phyloP scores from a whole-genome alignment of 1,284 basidiomycete genomes.

The Chiua sp. region DNA sequence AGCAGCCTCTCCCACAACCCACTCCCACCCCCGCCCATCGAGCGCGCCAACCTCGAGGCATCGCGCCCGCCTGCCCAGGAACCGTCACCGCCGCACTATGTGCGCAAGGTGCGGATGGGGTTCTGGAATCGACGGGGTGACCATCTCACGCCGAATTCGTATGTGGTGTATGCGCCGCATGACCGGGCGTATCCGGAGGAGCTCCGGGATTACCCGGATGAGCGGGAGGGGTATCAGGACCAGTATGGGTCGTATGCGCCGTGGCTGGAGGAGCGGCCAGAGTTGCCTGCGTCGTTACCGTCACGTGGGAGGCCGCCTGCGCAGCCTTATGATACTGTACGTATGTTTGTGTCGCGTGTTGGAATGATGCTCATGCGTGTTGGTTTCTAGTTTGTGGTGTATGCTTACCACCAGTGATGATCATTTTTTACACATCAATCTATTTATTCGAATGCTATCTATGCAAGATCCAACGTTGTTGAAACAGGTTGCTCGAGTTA shows the following conservation, averaged over 20 bases:
- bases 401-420: slow-evolving; percentile 31
- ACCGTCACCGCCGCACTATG: slow-evolving; percentile 30
- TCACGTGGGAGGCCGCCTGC: slow-evolving; percentile 54
- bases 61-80: slow-evolving; percentile 36
- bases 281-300: slow-evolving; percentile 63
- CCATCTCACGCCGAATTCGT: slow-evolving; percentile 57
- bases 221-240: slow-evolving; percentile 57
- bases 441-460: slow-evolving; percentile 28
- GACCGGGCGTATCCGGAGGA: slow-evolving; percentile 59
- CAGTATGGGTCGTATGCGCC: slow-evolving; percentile 47
- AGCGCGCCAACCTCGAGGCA: slow-evolving; percentile 24
- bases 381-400: slow-evolving; percentile 44
- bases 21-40: slow-evolving; percentile 37
- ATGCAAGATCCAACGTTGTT: not conserved
- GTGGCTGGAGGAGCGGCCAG: slow-evolving; percentile 51
- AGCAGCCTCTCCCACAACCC: slow-evolving; percentile 22
- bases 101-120: slow-evolving; percentile 51
- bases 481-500: not conserved
- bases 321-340: slow-evolving; percentile 62
- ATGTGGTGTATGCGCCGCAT: slow-evolving; percentile 66
- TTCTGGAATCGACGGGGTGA: slow-evolving; percentile 76
- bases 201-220: slow-evolving; percentile 58
- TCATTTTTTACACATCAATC: slow-evolving; percentile 6
- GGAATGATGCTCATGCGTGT: too few relatives aligned
- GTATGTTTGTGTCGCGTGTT: slow-evolving; percentile 24